Base-by-base conservation (phyloP, 2,329 filamentous ascomycete species). In the Verticillium klebahnii region DNA sequence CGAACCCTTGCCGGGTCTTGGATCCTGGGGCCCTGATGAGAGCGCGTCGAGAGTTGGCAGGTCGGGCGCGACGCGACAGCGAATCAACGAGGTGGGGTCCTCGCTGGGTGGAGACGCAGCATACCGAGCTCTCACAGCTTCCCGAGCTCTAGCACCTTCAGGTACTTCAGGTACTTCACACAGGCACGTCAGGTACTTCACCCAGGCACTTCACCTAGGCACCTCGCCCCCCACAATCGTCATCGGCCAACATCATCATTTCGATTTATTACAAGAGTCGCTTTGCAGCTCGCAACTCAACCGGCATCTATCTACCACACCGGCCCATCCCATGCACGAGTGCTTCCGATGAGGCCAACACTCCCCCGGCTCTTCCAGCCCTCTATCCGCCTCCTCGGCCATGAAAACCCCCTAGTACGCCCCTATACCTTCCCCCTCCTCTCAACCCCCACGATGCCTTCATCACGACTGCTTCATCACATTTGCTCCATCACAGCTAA, bases 331-430 rank as follows among this genome's bases (percentile, higher is more conserved):
- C 34, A 36, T 36, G 34, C 11, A 36, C 34, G 2, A 9, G 34
- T 14, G 9, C 56, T 61, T 63, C 71, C 17, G 6, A 81, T 81
- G 78, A 75, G 74, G 31, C 63, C 73, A 60, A 74, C 75, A 37
- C 59, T 72, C 32, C 63, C 69, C 17, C 75, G 74, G 7, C 69
- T 80, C 50, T 75, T 79, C 57, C 75, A 72, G 56, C 64, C 65
- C 36, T 65, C 69, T 58, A 67, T 76, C 2, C 69, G 70, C 45
- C 60, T 61, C 12, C 57, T 64, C 6, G 80, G 80, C 60, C 93
- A 97, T 88, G 93, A 97, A 68, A 97, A 97, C 68, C 93, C 93
- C 4, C 76, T 97, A 72, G 93, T 96, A 78, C 69, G 79, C 68
- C 64, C 40, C 6, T 23, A 32, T 52, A 32, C 58, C 50, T 37